phyloP scores from a whole-genome alignment of 257 asterid genomes.

The Rauvolfia tetraphylla region DNA sequence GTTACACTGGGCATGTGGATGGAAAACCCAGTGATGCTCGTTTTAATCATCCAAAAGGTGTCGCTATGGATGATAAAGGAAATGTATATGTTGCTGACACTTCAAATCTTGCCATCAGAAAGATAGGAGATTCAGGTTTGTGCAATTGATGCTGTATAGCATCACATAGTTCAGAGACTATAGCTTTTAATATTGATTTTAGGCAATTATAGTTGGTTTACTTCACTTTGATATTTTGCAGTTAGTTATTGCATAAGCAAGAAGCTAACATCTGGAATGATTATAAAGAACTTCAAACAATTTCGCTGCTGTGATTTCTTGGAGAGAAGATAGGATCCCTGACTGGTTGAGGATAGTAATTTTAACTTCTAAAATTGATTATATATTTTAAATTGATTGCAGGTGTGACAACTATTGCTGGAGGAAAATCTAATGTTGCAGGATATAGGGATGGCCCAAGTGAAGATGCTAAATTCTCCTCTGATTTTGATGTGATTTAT shows the following conservation, averaged over 20 bases:
- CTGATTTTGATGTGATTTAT: conserved; percentile 82
- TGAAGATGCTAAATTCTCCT: conserved; percentile 92
- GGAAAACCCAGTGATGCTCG: conserved; percentile 98
- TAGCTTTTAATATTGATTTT: background rate
- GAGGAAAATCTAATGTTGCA: conserved; percentile 88
- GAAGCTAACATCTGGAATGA: background rate
- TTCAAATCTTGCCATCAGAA: conserved; percentile 89
- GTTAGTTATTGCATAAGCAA: background rate
- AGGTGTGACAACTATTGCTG: conserved; percentile 99
- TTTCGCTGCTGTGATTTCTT: background rate
- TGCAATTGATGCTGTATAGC: conserved; percentile 11
- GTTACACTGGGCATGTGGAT: conserved; percentile 88
- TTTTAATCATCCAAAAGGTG: conserved; percentile 83
- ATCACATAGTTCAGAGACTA: background rate
- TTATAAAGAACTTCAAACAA: background rate
- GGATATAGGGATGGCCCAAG: conserved; percentile 99
- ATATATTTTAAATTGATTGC: conserved; percentile 22
- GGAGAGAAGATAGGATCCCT: background rate
- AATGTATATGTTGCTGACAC: conserved; percentile 93
- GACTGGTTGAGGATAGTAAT: background rate
- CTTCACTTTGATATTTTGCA: background rate
- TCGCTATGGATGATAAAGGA: conserved; percentile 90
- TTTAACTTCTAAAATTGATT: conserved; percentile 1
- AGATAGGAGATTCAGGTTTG: conserved; percentile 89
- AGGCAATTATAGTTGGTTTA: background rate